Conservation (phyloP, 352 stramenopile genomes). For the Pythium insidiosum region DNA sequence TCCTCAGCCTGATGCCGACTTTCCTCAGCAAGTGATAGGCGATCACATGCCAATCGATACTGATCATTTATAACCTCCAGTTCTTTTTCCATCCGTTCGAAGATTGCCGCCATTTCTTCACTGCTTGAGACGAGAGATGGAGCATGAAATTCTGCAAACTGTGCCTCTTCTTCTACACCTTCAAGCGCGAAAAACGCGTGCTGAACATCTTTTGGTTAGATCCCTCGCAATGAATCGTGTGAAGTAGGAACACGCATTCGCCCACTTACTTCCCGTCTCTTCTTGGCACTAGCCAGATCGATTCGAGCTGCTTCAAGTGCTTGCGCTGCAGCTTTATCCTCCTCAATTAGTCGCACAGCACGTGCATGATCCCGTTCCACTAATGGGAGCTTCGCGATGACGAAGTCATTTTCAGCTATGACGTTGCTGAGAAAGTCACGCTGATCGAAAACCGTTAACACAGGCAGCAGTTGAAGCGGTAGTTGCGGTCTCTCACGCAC, state of each 20-base stretch:
- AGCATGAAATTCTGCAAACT: slow-evolving; percentile 66
- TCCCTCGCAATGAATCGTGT: no score
- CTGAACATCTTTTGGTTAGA: no score
- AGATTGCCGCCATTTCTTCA: slow-evolving; percentile 40
- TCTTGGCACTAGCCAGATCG: slow-evolving; percentile 20
- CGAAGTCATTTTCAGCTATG: slow-evolving; percentile 29
- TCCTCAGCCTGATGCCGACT: slow-evolving; percentile 13
- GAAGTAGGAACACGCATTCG: no score
- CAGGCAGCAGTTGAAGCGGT: slow-evolving; percentile 30
- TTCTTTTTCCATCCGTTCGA: slow-evolving; percentile 25
- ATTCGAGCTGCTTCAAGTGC: slow-evolving; percentile 20
- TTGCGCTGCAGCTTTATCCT: slow-evolving; percentile 26
- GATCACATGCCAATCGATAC: slow-evolving; percentile 2
- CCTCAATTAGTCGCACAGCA: slow-evolving; percentile 25
- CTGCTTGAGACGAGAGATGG: slow-evolving; percentile 52
- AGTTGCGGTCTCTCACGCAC: slow-evolving; percentile 30
- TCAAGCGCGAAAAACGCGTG: slow-evolving; percentile 37
- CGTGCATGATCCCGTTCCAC: slow-evolving; percentile 49
- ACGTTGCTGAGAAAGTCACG: slow-evolving; percentile 40
- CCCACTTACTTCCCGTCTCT: slow-evolving; percentile 32
- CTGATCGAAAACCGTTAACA: slow-evolving; percentile 10
- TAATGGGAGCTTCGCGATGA: slow-evolving; percentile 47
- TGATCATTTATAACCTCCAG: slow-evolving; percentile 14
- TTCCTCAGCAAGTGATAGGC: slow-evolving; percentile 12
- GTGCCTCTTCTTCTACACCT: slow-evolving; percentile 68